phyloP scores from a whole-genome alignment of 2,329 filamentous ascomycete species.

The Verticillium dahliae region DNA sequence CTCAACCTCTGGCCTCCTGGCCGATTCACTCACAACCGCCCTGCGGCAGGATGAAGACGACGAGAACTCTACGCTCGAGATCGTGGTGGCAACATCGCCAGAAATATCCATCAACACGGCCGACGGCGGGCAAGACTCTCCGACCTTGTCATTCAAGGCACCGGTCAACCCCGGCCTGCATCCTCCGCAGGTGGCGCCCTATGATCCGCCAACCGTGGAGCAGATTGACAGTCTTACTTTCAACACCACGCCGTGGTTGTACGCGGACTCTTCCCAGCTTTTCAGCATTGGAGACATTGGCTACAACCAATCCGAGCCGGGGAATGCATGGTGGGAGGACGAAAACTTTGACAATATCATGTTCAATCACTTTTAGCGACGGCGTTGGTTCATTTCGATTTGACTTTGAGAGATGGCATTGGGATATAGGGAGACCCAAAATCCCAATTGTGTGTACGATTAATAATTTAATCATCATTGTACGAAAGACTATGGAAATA shows the following conservation, averaged over 20 bases:
- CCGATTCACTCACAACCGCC: conserved; percentile 30
- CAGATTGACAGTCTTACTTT: conserved; percentile 28
- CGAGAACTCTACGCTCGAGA: conserved; percentile 35
- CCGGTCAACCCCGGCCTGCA: conserved; percentile 14
- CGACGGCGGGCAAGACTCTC: conserved; percentile 42
- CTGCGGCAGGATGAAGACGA: conserved; percentile 21
- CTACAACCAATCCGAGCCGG: conserved; percentile 21
- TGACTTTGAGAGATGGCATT: background rate
- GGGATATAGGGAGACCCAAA: background rate
- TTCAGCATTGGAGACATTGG: conserved; percentile 28
- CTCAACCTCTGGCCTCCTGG: conserved; percentile 30
- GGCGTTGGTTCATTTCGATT: background rate
- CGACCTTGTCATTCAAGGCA: conserved; percentile 29
- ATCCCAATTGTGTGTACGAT: conserved; percentile 2
- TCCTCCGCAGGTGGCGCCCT: conserved; percentile 8
- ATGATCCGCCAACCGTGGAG: conserved; percentile 22
- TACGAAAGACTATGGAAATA: background rate
- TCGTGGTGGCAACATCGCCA: conserved; percentile 43
- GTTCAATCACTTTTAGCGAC: conserved; percentile 29
- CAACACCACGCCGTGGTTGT: conserved; percentile 35
- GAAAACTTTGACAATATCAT: conserved; percentile 30
- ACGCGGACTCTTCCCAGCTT: conserved; percentile 33
- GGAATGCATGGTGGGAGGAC: conserved; percentile 32
- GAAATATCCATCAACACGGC: conserved; percentile 44
- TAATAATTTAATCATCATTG: background rate